phyloP scores from a whole-genome alignment of 1,284 basidiomycete species.

The Rugosomyces carneus region DNA sequence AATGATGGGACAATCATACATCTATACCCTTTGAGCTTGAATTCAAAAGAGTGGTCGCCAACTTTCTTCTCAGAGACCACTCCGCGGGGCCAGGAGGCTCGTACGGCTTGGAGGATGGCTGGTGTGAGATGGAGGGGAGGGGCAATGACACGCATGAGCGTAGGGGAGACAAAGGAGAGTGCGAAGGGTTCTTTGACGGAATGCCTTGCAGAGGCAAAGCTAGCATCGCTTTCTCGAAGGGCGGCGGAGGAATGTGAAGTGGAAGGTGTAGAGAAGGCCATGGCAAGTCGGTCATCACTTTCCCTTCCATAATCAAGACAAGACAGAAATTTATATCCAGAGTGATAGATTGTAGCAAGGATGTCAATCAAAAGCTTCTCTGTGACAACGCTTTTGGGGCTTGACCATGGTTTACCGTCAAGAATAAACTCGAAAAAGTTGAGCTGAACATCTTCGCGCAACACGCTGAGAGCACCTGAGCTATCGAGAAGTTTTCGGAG shows the following conservation, averaged over 20 bases:
- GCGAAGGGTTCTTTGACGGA: constrained; percentile 52
- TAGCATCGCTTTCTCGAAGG: constrained; percentile 28
- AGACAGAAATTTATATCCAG: constrained; percentile 59
- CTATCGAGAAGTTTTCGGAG: constrained; percentile 52
- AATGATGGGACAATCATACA: constrained; percentile 38
- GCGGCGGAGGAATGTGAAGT: constrained; percentile 23
- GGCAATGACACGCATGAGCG: constrained; percentile 61
- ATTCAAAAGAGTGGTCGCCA: constrained; percentile 65
- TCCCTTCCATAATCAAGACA: constrained; percentile 73
- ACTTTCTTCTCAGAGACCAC: constrained; percentile 72
- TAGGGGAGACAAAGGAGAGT: constrained; percentile 65
- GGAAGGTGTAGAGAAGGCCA: constrained; percentile 56
- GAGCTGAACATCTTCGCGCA: constrained; percentile 51
- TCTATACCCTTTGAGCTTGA: constrained; percentile 74
- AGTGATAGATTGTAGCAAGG: constrained; percentile 53
- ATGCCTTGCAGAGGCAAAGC: constrained; percentile 30
- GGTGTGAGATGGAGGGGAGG: constrained; percentile 71
- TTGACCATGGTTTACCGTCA: constrained; percentile 65
- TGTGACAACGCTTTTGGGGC: constrained; percentile 54
- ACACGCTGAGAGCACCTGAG: constrained; percentile 35
- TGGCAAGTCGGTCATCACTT: constrained; percentile 61
- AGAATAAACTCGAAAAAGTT: constrained; percentile 62
- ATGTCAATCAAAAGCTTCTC: constrained; percentile 68
- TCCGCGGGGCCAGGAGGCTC: constrained; percentile 71
- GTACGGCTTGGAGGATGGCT: constrained; percentile 72